Conservation (phyloP, 2,329 filamentous ascomycete species). For the Elsinoe batatas region DNA sequence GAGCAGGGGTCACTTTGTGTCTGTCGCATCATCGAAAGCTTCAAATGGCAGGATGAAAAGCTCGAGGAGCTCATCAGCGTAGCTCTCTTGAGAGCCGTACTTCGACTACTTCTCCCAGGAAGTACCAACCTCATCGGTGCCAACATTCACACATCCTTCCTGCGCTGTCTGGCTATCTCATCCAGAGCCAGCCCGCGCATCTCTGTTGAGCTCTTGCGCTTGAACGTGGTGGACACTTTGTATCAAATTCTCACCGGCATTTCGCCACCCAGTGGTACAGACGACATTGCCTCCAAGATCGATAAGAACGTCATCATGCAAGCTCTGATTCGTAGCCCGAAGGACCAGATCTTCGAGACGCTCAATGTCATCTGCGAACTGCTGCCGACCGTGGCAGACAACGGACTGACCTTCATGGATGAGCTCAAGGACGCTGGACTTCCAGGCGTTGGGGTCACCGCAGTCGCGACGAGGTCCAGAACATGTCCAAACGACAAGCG, state of each 20-base stretch:
- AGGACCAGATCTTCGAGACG: conserved; percentile 94
- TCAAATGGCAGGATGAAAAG: conserved; percentile 77
- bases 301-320: conserved; percentile 99
- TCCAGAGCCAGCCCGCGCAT: conserved; percentile 79
- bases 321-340: conserved; percentile 85
- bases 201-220: conserved; percentile 83
- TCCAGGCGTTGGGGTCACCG: conserved; percentile 36
- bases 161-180: conserved; percentile 82
- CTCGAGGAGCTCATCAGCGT: conserved; percentile 87
- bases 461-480: conserved; percentile 35
- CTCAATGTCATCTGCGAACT: conserved; percentile 96
- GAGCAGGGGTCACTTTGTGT: conserved; percentile 95
- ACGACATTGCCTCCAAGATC: conserved; percentile 73
- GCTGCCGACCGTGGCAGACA: conserved; percentile 61
- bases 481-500: conserved; percentile 67
- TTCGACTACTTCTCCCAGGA: conserved; percentile 80
- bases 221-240: conserved; percentile 93
- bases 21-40: conserved; percentile 92
- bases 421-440: conserved; percentile 41
- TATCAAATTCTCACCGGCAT: conserved; percentile 97
- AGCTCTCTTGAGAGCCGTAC: conserved; percentile 71
- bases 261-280: conserved; percentile 70
- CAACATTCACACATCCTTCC: conserved; percentile 91
- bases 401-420: conserved; percentile 43
- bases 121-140: conserved; percentile 91